Evolutionary conservation across 208 protist genomes (phyloP), one percentile per base, ranked within the genome.

Genomic region (Herpetomonas tarakana): DNA sequence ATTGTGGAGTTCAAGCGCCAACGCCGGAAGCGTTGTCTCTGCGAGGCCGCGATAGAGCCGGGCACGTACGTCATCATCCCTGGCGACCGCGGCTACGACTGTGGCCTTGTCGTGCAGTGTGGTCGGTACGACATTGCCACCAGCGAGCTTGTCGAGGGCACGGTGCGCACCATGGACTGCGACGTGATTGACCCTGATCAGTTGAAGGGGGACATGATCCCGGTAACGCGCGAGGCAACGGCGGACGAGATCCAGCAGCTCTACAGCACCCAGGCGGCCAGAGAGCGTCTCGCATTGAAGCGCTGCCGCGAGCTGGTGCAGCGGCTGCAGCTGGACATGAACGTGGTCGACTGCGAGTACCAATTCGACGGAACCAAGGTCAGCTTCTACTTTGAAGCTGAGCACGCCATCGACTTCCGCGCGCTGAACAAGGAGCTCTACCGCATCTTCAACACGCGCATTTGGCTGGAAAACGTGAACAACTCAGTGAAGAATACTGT

Each of bases 381-480:
- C 63, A 96, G 71, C 45, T 94, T 96, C 61, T 96, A 86, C 53
- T 94, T 92, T 51, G 75, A 89, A 1, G 71, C 91, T 4, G 46
- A 62, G 2, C 62, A 68, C 21, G 57, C 71, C 7, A 81, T 93
- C 26, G 86, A 94, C 62, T 96, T 96, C 57, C 75, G 86, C 0
- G 56, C 74, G 14, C 71, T 96, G 0, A 91, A 86, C 68, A 77
- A 68, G 62, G 83, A 92, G 38, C 68, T 96, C 0, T 94, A 76
- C 59, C 80, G 86, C 55, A 70, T 89, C 46, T 96, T 90, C 71
- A 79, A 89, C 50, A 82, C 79, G 7, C 83, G 91, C 50, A 93
- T 96, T 54, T 96, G 91, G 91, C 86, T 97, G 46, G 77, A 94
- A 62, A 97, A 95, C 62, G 76, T 81, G 0, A 92, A 88, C 61